A percentile compares a stretch with the other conserved stretches of the same genome.
These are phyloP conservation scores for Ceratocystis harringtonii DNA, from an alignment of 2,329 filamentous ascomycete species.

Conservation along the genomic window DNA sequence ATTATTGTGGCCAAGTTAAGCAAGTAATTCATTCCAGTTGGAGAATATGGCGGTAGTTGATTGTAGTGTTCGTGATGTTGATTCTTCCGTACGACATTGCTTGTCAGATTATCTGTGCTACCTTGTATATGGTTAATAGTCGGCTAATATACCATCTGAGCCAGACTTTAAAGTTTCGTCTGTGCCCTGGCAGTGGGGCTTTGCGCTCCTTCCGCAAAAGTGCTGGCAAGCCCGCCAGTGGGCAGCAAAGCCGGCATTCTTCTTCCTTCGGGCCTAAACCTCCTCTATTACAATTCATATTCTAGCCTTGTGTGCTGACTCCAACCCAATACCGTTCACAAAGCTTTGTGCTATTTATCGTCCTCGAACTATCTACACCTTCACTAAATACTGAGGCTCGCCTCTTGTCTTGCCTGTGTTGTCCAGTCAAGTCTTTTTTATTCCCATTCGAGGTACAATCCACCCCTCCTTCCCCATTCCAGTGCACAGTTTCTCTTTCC, in stretches of 20 bases:
- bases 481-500: neutral
- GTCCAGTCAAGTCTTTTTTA: neutral
- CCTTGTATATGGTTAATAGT: neutral
- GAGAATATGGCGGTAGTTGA: no score
- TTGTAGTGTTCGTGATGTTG: no score
- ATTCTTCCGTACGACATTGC: no score
- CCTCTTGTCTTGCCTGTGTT: no score
- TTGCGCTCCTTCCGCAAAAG: constrained; percentile 3
- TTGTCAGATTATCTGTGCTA: neutral
- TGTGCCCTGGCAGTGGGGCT: constrained; percentile 6
- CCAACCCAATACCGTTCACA: neutral
- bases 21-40: no score
- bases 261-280: constrained; percentile 1
- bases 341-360: neutral
- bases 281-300: no score
- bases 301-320: neutral
- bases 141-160: constrained; percentile 4
- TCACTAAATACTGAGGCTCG: neutral
- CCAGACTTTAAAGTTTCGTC: constrained; percentile 12
- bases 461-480: constrained; percentile 6
- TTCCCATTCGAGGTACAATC: constrained; percentile 10
- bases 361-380: neutral
- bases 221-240: constrained; percentile 2
- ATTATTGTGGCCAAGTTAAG: no score
- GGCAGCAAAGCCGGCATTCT: neutral